Base-by-base conservation (phyloP, 495 filamentous ascomycete species). In the Penicillium salamii region DNA sequence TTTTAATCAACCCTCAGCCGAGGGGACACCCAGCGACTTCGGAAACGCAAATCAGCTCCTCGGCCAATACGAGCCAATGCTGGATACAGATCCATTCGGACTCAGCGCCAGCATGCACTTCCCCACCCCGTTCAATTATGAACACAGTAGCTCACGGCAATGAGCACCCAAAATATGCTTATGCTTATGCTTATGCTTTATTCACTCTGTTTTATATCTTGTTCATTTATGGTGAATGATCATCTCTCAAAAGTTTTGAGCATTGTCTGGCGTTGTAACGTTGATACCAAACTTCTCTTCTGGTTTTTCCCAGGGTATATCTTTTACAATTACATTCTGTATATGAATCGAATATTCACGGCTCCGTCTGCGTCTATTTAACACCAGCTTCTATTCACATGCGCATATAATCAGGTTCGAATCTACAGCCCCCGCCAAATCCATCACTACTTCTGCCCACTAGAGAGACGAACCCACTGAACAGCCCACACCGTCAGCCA, bases 71-170 rank as follows among this genome's bases (percentile, higher is more conserved):
- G 86, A 89, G 61, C 86, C 89, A 8, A 85, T 87, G 69, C 78
- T 93, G 32, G 90, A 96, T 64, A 85, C 89, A 51, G 91, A 95
- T 69, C 90, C 91, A 7, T 96, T 96, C 59, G 91, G 90, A 14
- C 72, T 95, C 35, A 89, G 86, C 45, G 90, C 90, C 17, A 93
- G 88, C 70, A 95, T 96, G 91, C 88, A 91, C 56, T 96, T 95
- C 58, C 90, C 90, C 17, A 91, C 88, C 3, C 87, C 89, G 33
- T 96, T 91, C 72, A 87, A 84, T 44, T 91, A 90, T 63, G 87
- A 91, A 44, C 72, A 75, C 46, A 69, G 65, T 42, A 63, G 69
- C 56, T 46, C 68, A 35, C 71, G 74, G 43, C 61, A 66, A 52
- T 75, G 52, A 68, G 41, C 41, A 35, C 8, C 20, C 7, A 31